Base-by-base conservation (phyloP, 179 eudicot species). In the Sideroxylon spinosum region DNA sequence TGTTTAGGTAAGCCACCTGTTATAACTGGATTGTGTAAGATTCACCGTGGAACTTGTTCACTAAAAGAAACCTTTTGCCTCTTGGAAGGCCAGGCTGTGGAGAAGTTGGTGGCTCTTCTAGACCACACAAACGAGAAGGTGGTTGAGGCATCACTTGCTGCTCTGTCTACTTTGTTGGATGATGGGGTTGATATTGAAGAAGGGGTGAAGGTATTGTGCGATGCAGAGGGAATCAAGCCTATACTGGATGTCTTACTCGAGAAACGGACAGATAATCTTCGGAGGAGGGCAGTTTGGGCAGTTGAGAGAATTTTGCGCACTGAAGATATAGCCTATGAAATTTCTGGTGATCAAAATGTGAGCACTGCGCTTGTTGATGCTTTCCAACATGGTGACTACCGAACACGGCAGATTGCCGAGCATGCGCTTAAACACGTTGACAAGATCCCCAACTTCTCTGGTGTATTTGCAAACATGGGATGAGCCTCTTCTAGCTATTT, bases 391-490 rank as follows among this genome's bases (percentile, higher is more conserved):
- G 98, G 90, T 17, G 99, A 95, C 65, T 86, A 85, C 72, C 87
- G 90, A 16, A 95, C 97, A 57, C 86, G 91, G n/a, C 98, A 93
- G 87, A 88, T 90, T 71, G 98, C 98, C 12, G 98, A 95, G 86
- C 85, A 79, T 16, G 98, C 98, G 5, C 71, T 95, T 79, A 93
- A 82, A 86, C 97, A 93, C 71, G 87, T 95, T 11, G 98, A 95
- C 50, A 90, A 88, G 82, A 90, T 95, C 65, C 99, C 99, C 1
- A 93, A 93, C 80, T 95, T 95, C 85, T 95, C 99, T 0, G 99
- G 95, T 13, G 84, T 95, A 56, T 93, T 90, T 76, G 89, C 93
- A 22, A 93, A 81, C 80, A 78, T 20, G 59, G 86, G 89, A 71
- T 88, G 67, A 66, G 19, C 46, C 74, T 22, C 29, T 26, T 28